Evolutionary conservation across 1,284 basidiomycete species (phyloP), one percentile per base, ranked within the genome.

Genomic region (Paramarasmius palmivorus): DNA sequence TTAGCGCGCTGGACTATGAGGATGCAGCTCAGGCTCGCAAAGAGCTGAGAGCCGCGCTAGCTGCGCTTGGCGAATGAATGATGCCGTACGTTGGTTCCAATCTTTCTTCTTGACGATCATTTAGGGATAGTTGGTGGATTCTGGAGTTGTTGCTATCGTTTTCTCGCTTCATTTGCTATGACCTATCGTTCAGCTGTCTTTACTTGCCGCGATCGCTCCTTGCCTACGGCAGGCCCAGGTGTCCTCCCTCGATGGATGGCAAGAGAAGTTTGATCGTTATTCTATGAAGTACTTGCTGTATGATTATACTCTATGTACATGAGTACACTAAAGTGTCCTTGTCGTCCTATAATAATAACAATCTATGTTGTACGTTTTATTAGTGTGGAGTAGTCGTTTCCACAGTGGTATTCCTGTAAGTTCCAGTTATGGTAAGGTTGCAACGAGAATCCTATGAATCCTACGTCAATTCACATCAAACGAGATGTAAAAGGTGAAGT

Each of bases 1-100:
- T 96, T 56, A 93, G 91, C 19, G 85, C 95, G 17, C 73, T 98
- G 54, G 93, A 97, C 65, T 98, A 94, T 67, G 95, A 97, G 65
- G 95, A 98, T 68, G 77, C 78, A 14, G 88, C 90, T 60, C 88
- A 90, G 60, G 94, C 94, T 20, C 77, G 82, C 62, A 86, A 82
- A 65, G 92, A 97, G 70, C 70, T 97, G 59, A 76, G 82, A 59
- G 76, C 82, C 34, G 94, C 94, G 17, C 72, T 96, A 59, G 78
- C 75, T 34, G 71, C 86, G 54, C 74, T 96, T n/a, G 92, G 86
- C 32, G 75, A 69, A 9, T 72, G 54, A 68, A 49, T n/a, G 14
- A 29, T 29, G 14, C 10, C 25, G 44, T n/a, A 9, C 25, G 4
- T 46, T 29, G 17, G 4, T 32, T 46, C 17, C 29, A 29, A 14